Evolutionary conservation across 2,329 filamentous ascomycete genomes (phyloP).

Genomic region (Neoscytalidium dimidiatum): DNA sequence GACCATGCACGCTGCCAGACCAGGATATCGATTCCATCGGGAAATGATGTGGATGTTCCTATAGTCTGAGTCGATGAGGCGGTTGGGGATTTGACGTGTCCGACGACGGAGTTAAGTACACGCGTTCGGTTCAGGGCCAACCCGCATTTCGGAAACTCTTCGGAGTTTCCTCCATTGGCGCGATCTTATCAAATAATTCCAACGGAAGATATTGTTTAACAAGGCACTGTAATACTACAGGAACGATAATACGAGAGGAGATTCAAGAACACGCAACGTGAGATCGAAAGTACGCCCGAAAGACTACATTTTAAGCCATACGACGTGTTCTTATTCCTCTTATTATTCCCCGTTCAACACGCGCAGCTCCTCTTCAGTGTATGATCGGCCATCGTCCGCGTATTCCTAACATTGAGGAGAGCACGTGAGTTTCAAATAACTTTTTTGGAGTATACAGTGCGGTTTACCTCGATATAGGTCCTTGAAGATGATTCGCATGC

Average conservation of each 20-base stretch:
- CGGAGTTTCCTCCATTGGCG: neutral
- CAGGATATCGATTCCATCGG: neutral
- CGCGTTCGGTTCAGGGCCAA: neutral
- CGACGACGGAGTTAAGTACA: neutral
- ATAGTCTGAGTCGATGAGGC: neutral
- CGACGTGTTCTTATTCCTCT: neutral
- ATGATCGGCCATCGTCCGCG: neutral
- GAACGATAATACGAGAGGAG: neutral
- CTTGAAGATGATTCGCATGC: neutral
- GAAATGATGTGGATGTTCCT: neutral
- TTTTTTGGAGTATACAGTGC: neutral
- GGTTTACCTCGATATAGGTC: neutral
- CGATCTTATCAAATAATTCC: neutral
- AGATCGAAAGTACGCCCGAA: neutral
- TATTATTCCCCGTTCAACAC: neutral
- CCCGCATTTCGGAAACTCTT: neutral
- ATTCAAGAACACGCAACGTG: neutral
- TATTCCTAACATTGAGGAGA: neutral
- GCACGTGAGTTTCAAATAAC: neutral
- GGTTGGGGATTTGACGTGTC: neutral
- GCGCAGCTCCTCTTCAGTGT: neutral
- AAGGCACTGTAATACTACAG: neutral
- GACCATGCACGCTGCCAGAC: neutral
- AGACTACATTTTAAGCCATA: neutral
- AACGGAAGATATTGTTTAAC: neutral